A percentile compares a stretch with the other conserved stretches of the same genome.
These are phyloP conservation scores for Cladophialophora bantiana DNA, from an alignment of 2,329 filamentous ascomycete genomes.

Conservation along the genomic window DNA sequence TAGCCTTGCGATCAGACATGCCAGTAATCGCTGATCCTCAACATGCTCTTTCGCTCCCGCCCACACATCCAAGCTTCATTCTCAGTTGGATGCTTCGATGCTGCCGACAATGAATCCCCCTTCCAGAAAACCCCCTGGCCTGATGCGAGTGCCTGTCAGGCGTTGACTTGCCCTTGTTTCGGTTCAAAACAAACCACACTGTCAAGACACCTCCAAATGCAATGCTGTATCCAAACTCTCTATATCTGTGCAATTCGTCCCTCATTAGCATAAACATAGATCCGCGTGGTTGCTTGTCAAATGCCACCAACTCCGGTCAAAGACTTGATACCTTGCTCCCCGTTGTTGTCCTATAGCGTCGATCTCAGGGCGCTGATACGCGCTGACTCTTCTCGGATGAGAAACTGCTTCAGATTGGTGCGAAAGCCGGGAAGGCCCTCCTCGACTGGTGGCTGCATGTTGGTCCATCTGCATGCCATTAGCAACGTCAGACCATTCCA, in stretches of 20 bases:
- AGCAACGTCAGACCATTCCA: conserved; percentile 23
- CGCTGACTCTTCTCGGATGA: conserved; percentile 47
- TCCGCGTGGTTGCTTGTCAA: conserved; percentile 10
- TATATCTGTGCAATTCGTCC: conserved; percentile 33
- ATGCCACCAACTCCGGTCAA: conserved; percentile 25
- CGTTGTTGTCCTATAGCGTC: conserved; percentile 38
- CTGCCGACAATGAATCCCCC: background rate
- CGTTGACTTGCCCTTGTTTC: conserved; percentile 11
- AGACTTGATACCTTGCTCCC: conserved; percentile 6
- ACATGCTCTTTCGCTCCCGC: background rate
- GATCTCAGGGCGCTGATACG: conserved; percentile 53
- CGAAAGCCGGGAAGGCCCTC: conserved; percentile 30
- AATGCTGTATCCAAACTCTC: conserved; percentile 35
- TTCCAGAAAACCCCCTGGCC: background rate
- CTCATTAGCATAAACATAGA: conserved; percentile 21
- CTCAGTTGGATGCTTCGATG: background rate
- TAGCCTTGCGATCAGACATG: conserved; percentile 5
- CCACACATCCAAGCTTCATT: background rate
- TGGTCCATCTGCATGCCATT: conserved; percentile 44
- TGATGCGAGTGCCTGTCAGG: background rate
- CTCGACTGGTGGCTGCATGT: conserved; percentile 32
- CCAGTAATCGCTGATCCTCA: background rate
- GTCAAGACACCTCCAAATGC: conserved; percentile 31
- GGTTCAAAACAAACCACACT: conserved; percentile 2
- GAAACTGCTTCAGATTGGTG: conserved; percentile 42